Base-by-base conservation (phyloP, 306 rosid species). In the Pyrus pyrifolia region DNA sequence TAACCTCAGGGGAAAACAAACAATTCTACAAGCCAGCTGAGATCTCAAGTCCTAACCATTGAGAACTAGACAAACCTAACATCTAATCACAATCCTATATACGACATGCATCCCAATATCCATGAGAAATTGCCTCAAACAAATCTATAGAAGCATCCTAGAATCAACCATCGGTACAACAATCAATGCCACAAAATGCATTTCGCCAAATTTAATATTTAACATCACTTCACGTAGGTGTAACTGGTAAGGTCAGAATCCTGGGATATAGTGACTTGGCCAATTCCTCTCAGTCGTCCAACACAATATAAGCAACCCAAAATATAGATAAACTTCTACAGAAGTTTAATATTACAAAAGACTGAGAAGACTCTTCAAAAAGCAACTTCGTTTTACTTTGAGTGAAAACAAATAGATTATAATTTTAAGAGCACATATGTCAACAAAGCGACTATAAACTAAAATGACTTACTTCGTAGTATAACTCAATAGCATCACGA, bases 401-500 rank as follows among this genome's bases (percentile, higher is more conserved):
- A 45, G 15, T 17, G 59, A 29, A 40, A 44, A 10, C 40, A 49
- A 8, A 49, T 3, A 14, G 53, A 27, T 6, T 5, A 59, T 4
- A n/a, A 29, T 51, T 12, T 29, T 2, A 19, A 72, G 67, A 63
- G 25, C 33, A 68, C 58, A 65, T 71, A 61, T 52, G n/a, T 55
- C 71, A 78, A 74, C 76, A 68, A 81, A 70, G 58, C 31, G 5
- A 76, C 38, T 62, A 52, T 25, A 8, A 57, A 27, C n/a, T 5
- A 73, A 6, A 51, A 71, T 58, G 73, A 61, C 78, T 83, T 83
- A 91, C 99, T 93, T 95, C 97, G 62, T 90, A 89, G 85, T 88
- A 92, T 61, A 95, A 57, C 81, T 95, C 99, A 76, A 92, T 57
- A 77, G 77, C 82, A 64, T 95, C 86, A 1, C 87, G 90, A 57